Conservation (phyloP, 164 flowering plant species). For the Annona squamosa region DNA sequence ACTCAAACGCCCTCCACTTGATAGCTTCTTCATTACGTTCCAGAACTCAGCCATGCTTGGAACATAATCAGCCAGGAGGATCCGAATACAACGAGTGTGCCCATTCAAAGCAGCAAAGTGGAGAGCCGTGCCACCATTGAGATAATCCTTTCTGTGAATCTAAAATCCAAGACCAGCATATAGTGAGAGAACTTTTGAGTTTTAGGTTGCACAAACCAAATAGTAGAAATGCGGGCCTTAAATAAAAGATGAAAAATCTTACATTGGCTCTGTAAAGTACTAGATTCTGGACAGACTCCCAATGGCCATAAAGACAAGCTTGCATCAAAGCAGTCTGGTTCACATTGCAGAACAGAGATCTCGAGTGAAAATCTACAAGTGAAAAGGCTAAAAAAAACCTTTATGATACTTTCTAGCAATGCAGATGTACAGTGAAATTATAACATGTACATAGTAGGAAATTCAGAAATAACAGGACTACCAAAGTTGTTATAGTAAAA, state of each 20-base stretch:
- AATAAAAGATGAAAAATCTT: conserved; percentile 19
- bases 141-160: conserved; percentile 85
- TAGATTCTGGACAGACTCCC: conserved; percentile 91
- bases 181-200: conserved; percentile 4
- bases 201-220: not conserved
- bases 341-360: not conserved
- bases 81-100: conserved; percentile 77
- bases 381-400: not conserved
- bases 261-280: conserved; percentile 80
- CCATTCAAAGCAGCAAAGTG: conserved; percentile 95
- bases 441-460: not conserved
- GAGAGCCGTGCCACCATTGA: conserved; percentile 93
- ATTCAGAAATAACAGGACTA: not conserved
- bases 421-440: not conserved
- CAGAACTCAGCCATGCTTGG: conserved; percentile 57
- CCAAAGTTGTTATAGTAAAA: no score
- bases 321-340: conserved; percentile 96
- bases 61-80: conserved; percentile 78
- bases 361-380: conserved; percentile 1
- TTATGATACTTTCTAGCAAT: not conserved
- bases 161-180: conserved; percentile 21
- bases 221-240: not conserved
- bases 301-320: conserved; percentile 97
- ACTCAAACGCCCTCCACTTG: conserved; percentile 23
- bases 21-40: conserved; percentile 31